These are phyloP conservation scores for Auricularia auricula-judae DNA, from an alignment of 768 basidiomycete genomes.

Conservation along the genomic window DNA sequence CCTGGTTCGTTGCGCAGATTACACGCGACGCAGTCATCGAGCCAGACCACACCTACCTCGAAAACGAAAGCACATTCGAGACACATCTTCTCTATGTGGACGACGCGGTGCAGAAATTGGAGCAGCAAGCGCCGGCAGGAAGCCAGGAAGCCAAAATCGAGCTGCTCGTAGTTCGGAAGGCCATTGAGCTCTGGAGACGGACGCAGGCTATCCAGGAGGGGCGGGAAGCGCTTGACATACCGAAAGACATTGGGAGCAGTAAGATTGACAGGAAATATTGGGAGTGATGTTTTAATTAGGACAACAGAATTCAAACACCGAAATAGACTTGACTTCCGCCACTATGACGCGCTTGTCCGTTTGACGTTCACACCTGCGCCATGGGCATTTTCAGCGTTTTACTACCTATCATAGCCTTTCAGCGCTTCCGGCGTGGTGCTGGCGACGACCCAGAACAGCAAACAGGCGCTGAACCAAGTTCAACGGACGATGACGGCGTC, in stretches of 20 bases:
- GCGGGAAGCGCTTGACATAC: neutral
- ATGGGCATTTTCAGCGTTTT: too few relatives aligned
- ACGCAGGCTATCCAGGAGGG: neutral
- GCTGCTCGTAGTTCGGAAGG: neutral
- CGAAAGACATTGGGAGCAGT: neutral
- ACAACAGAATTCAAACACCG: too few relatives aligned
- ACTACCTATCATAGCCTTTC: too few relatives aligned
- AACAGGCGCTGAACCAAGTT: too few relatives aligned
- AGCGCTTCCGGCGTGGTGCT: too few relatives aligned
- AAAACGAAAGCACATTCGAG: neutral
- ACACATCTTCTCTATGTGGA: neutral
- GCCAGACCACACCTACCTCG: neutral
- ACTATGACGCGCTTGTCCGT: too few relatives aligned
- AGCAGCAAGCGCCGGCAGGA: neutral
- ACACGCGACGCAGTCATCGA: neutral
- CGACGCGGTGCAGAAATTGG: neutral
- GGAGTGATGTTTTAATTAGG: neutral
- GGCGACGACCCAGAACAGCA: too few relatives aligned
- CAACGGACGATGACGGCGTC: too few relatives aligned
- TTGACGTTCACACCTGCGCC: too few relatives aligned
- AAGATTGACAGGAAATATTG: neutral
- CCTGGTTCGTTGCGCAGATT: neutral
- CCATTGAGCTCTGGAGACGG: neutral
- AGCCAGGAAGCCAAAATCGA: neutral
- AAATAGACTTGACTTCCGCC: too few relatives aligned